phyloP scores from a whole-genome alignment of 225 moss, liverwort and hornwort species.

The Sphagnum contortum region DNA sequence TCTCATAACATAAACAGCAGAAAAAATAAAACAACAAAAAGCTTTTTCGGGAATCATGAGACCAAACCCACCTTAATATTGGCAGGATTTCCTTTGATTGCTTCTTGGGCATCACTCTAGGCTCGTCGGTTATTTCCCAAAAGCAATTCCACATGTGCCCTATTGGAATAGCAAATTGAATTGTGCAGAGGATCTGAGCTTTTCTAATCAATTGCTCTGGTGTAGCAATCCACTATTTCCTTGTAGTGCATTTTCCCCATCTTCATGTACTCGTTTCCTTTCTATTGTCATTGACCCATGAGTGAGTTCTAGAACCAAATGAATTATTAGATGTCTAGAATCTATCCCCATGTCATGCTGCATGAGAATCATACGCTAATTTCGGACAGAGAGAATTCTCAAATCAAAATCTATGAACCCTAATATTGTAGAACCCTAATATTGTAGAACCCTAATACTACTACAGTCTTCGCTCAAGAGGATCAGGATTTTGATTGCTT shows the following conservation, averaged over 20 bases:
- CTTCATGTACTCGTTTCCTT: conserved; percentile 82
- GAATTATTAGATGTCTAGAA: conserved; percentile 1
- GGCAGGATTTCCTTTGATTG: conserved; percentile 59
- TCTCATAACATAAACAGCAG: too few species aligned
- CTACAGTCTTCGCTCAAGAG: background rate
- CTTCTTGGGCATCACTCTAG: conserved; percentile 69
- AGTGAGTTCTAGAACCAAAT: background rate
- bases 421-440: background rate
- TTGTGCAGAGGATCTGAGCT: conserved; percentile 41
- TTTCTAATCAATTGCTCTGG: conserved; percentile 64
- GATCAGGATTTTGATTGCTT: background rate
- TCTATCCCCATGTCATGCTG: background rate
- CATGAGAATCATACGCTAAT: conserved; percentile 4
- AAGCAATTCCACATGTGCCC: conserved; percentile 78
- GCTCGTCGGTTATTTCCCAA: conserved; percentile 84
- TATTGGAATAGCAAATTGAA: conserved; percentile 73
- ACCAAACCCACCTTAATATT: conserved; percentile 59
- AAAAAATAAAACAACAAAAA: too few species aligned
- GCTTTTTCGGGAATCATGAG: too few species aligned
- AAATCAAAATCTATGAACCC: background rate
- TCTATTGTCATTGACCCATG: conserved; percentile 38
- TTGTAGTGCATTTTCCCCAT: conserved; percentile 79
- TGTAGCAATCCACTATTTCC: conserved; percentile 85
- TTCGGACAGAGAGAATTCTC: background rate
- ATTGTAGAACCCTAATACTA: background rate